phyloP scores from a whole-genome alignment of 768 basidiomycete genomes.

The Boletus huronensis region DNA sequence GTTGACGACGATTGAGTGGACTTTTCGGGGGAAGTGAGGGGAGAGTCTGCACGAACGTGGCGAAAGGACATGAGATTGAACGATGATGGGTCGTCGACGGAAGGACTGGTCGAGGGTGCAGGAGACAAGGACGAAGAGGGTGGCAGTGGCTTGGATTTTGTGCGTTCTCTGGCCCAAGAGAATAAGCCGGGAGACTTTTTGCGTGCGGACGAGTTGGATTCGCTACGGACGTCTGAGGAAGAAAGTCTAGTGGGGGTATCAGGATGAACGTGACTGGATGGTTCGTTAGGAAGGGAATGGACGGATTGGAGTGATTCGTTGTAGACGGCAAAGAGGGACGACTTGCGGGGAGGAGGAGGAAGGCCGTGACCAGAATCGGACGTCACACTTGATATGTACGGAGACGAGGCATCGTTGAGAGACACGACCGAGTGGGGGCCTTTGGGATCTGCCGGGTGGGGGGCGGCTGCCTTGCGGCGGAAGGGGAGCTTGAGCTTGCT shows the following conservation, averaged over 20 bases:
- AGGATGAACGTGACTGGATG: constrained; percentile 18
- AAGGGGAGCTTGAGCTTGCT: constrained; percentile 47
- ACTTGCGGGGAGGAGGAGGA: constrained; percentile 60
- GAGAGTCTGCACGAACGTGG: constrained; percentile 53
- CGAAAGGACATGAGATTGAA: constrained; percentile 77
- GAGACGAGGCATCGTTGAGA: constrained; percentile 27
- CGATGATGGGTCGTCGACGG: constrained; percentile 33
- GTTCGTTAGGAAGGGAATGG: constrained; percentile 54
- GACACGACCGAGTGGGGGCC: constrained; percentile 9
- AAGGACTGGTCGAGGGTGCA: constrained; percentile 21
- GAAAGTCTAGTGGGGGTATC: constrained; percentile 22
- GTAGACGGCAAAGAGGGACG: constrained; percentile 60
- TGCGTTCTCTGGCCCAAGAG: constrained; percentile 35
- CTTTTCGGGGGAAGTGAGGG: constrained; percentile 22
- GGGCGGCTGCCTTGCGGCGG: constrained; percentile 32
- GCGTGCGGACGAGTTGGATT: constrained; percentile 11
- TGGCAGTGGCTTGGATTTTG: constrained; percentile 31
- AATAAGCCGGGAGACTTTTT: constrained; percentile 37
- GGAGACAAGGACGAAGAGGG: constrained; percentile 36
- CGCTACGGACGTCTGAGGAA: constrained; percentile 9
- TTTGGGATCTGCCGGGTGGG: constrained; percentile 9
- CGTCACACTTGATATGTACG: constrained; percentile 35
- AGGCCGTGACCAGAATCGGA: constrained; percentile 45
- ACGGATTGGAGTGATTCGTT: constrained; percentile 49
- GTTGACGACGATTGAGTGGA: constrained; percentile 25